Conservation (phyloP, 2,329 filamentous ascomycete genomes). For the Arthrobotrys pseudoclavata region DNA sequence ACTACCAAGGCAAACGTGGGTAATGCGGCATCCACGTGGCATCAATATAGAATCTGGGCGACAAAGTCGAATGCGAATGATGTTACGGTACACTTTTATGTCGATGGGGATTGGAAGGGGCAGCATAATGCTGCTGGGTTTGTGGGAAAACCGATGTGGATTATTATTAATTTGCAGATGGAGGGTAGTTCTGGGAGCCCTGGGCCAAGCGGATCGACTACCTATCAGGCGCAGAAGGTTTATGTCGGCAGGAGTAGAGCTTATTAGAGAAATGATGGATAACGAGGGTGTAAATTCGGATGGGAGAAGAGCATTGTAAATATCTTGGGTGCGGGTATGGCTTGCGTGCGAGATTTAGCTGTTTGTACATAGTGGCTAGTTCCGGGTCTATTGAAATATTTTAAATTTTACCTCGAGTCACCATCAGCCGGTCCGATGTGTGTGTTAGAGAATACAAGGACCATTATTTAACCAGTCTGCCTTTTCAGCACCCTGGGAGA, state of each 20-base stretch:
- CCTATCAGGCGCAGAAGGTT: slow-evolving; percentile 57
- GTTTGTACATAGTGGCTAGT: too few relatives aligned
- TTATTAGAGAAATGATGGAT: slow-evolving; percentile 13
- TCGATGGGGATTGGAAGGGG: slow-evolving; percentile 67
- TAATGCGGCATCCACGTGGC: slow-evolving; percentile 67
- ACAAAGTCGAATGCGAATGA: slow-evolving; percentile 71
- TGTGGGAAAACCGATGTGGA: slow-evolving; percentile 56
- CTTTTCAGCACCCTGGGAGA: background rate
- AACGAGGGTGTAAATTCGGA: too few relatives aligned
- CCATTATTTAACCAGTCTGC: slow-evolving; percentile 1
- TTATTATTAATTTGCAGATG: slow-evolving; percentile 59
- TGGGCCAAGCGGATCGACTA: slow-evolving; percentile 50
- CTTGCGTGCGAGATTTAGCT: too few relatives aligned
- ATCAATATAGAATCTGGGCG: slow-evolving; percentile 70
- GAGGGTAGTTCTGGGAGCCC: slow-evolving; percentile 57
- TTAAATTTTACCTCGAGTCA: too few relatives aligned
- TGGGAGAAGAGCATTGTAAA: background rate
- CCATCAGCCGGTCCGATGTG: too few relatives aligned
- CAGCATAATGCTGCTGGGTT: slow-evolving; percentile 59
- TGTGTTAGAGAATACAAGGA: too few relatives aligned
- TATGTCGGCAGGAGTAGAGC: slow-evolving; percentile 53
- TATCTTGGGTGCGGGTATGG: background rate
- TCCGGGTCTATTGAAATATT: background rate
- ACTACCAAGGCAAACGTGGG: slow-evolving; percentile 70
- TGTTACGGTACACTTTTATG: slow-evolving; percentile 71